phyloP scores from a whole-genome alignment of 148 eudicot genomes.

The Rhododendron simsii region DNA sequence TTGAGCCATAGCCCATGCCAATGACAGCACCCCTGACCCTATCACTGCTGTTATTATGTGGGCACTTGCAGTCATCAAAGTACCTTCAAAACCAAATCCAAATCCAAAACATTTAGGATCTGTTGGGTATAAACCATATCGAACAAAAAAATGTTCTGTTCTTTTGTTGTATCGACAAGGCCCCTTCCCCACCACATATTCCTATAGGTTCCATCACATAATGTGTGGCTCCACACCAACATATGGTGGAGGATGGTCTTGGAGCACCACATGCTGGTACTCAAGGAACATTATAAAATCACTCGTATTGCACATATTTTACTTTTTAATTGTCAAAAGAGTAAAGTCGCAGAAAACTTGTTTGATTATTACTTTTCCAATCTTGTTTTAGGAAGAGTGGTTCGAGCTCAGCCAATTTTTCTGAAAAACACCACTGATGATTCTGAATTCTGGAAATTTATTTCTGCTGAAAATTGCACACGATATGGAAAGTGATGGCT shows the following conservation, averaged over 20 bases:
- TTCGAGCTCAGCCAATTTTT: background rate
- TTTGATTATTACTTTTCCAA: background rate
- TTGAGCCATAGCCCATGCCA: constrained; percentile 72
- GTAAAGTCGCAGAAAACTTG: background rate
- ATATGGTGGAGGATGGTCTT: background rate
- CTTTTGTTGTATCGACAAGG: background rate
- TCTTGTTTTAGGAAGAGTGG: background rate
- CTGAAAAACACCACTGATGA: background rate
- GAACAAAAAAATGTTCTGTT: background rate
- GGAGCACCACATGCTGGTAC: background rate
- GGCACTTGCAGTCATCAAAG: constrained; percentile 44
- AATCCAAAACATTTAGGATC: background rate
- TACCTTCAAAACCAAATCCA: constrained; percentile 26
- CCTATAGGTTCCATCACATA: background rate
- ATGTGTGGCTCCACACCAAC: background rate
- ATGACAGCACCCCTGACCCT: constrained; percentile 58
- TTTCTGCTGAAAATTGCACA: background rate
- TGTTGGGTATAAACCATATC: background rate
- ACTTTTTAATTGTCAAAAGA: background rate
- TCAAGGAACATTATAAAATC: background rate
- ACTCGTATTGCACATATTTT: background rate
- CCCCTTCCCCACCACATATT: background rate
- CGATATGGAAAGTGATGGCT: background rate
- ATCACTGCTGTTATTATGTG: constrained; percentile 61
- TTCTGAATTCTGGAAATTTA: background rate